Base-by-base conservation (phyloP, 352 stramenopile genomes). In the Phytophthora uliginosa region DNA sequence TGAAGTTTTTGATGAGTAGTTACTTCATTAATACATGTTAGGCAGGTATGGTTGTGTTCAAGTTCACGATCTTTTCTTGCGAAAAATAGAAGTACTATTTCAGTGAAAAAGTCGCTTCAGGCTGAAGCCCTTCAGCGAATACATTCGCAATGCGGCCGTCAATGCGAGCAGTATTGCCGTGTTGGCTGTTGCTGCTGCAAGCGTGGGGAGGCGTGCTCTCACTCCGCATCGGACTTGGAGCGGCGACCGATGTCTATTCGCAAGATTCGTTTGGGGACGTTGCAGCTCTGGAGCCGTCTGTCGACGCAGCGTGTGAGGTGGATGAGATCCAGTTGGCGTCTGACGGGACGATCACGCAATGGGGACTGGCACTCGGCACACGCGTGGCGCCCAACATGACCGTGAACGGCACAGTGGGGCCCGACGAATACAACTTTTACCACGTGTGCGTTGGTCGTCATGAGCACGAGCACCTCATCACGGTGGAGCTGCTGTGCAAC, bases 391-490 rank as follows among this genome's bases (percentile, higher is more conserved):
- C 89, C 47, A 91, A 94, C 57, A 81, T 79, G 67, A 91, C 86
- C 20, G 85, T 95, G 45, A 92, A 89, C 61, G 86, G 82, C 20
- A 80, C 76, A 4, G 84, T 96, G 31, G 38, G 57, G 4, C 58
- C 73, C 15, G 84, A 89, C 28, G 73, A 73, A 34, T 92, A 90
- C 61, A 79, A 83, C 34, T 96, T 87, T 53, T 95, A 91, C 66
- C 87, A 96, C 48, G 33, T 94, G 10, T 95, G 86, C 63, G 83
- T 96, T 36, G 54, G 82, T 52, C 85, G 89, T 22, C 89, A 96
- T 61, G 78, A 91, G 28, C 89, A 95, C 67, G 86, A 96, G 59
- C 89, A 96, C 66, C 71, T 84, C 36, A 86, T 95, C 64, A 82
- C 88, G 26, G 72, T 95, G n/a, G 73, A 90, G 69, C 60, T 95